A percentile compares a stretch with the other conserved stretches of the same genome.
These are phyloP conservation scores for Epichloe hybrida DNA, from an alignment of 2,329 filamentous ascomycete species.

Conservation along the genomic window DNA sequence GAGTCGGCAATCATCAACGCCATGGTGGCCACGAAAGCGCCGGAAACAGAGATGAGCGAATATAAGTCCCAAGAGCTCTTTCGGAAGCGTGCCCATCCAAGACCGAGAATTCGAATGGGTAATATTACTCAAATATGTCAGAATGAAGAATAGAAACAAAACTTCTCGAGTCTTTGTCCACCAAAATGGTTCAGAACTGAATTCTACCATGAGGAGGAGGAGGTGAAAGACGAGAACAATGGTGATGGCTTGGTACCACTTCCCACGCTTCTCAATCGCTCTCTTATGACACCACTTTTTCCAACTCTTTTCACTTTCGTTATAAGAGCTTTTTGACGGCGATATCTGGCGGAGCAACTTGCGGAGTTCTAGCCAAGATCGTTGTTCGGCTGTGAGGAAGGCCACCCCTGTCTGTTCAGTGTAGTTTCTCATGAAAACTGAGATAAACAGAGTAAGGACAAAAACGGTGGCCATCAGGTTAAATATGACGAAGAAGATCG, in stretches of 20 bases:
- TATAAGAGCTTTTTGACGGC: conserved; percentile 81
- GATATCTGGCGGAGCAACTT: conserved; percentile 88
- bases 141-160: conserved; percentile 67
- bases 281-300: conserved; percentile 91
- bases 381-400: conserved; percentile 87
- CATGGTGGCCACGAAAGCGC: conserved; percentile 67
- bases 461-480: conserved; percentile 95
- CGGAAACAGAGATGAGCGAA: conserved; percentile 64
- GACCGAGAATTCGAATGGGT: conserved; percentile 67
- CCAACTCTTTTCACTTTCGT: conserved; percentile 62
- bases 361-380: conserved; percentile 89
- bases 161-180: conserved; percentile 63
- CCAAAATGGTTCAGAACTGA: conserved; percentile 55
- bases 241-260: conserved; percentile 79
- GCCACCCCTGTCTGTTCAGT: conserved; percentile 97
- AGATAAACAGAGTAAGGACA: conserved; percentile 92
- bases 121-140: conserved; percentile 75
- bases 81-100: conserved; percentile 85
- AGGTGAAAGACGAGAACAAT: conserved; percentile 69
- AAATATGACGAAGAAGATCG: conserved; percentile 89
- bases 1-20: conserved; percentile 55
- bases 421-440: conserved; percentile 99
- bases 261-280: conserved; percentile 85
- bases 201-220: conserved; percentile 72
- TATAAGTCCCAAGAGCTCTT: conserved; percentile 94